phyloP scores from a whole-genome alignment of 208 protist species.

The Zelonia costaricensis region DNA sequence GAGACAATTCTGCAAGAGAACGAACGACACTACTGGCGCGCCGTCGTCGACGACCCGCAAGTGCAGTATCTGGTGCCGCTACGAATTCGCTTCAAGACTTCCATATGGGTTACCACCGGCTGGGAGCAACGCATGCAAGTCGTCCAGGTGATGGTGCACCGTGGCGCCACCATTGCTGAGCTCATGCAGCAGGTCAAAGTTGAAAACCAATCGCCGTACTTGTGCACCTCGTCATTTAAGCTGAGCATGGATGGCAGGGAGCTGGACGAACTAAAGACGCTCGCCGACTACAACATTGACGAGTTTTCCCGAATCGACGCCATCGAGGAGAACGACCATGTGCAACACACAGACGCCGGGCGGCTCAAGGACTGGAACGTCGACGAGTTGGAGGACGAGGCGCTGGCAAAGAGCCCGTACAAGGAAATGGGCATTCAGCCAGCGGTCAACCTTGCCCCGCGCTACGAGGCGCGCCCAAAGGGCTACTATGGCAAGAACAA shows the following conservation, averaged over 20 bases:
- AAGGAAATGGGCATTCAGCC: slow-evolving; percentile 90
- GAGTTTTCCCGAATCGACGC: slow-evolving; percentile 77
- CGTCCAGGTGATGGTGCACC: slow-evolving; percentile 70
- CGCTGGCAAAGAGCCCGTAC: slow-evolving; percentile 61
- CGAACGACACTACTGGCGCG: slow-evolving; percentile 87
- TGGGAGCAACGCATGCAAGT: slow-evolving; percentile 83
- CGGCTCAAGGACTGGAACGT: slow-evolving; percentile 84
- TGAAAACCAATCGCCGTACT: slow-evolving; percentile 86
- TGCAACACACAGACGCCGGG: slow-evolving; percentile 52
- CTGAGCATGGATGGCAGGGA: slow-evolving; percentile 75
- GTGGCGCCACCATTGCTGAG: slow-evolving; percentile 64
- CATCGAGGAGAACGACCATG: slow-evolving; percentile 71
- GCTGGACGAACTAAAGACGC: slow-evolving; percentile 47
- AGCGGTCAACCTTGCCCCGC: slow-evolving; percentile 59
- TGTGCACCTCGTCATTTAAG: slow-evolving; percentile 64
- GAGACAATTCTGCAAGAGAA: slow-evolving; percentile 81
- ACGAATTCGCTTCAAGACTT: slow-evolving; percentile 79
- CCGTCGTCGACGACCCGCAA: slow-evolving; percentile 80
- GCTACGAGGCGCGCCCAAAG: slow-evolving; percentile 78
- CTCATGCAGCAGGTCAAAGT: slow-evolving; percentile 71
- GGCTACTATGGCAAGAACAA: slow-evolving; percentile 78
- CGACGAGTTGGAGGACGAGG: slow-evolving; percentile 73
- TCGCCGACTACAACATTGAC: slow-evolving; percentile 59
- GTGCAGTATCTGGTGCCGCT: slow-evolving; percentile 72
- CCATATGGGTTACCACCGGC: slow-evolving; percentile 77